These are phyloP conservation scores for Phylloporus sp. DNA, from an alignment of 768 basidiomycete species.

Conservation along the genomic window DNA sequence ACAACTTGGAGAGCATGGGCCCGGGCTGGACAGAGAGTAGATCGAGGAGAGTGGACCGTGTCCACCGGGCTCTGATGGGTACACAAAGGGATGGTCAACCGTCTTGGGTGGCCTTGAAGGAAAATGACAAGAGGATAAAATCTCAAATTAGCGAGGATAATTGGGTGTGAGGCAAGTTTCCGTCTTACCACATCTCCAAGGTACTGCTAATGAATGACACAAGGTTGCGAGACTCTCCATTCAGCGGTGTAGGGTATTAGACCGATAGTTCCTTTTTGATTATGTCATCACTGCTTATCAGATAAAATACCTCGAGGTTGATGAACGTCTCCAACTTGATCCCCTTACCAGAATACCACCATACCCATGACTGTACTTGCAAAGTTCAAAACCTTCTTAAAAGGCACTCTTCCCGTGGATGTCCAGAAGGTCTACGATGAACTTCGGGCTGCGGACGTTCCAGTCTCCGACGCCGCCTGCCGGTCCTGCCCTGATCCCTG, in stretches of 20 bases:
- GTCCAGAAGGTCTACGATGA: conserved; percentile 42
- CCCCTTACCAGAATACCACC: neutral
- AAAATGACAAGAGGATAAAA: conserved; percentile 22
- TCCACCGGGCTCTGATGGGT: conserved; percentile 27
- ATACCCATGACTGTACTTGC: conserved; percentile 22
- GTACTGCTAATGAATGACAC: neutral
- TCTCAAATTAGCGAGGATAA: conserved; percentile 16
- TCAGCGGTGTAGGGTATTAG: neutral
- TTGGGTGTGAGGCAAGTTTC: conserved; percentile 7
- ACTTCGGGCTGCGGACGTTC: conserved; percentile 57
- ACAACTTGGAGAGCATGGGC: conserved; percentile 24
- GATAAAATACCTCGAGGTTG: neutral
- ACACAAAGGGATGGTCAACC: conserved; percentile 28
- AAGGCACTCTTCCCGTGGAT: conserved; percentile 23
- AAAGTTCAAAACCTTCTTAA: conserved; percentile 23
- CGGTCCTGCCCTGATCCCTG: conserved; percentile 74
- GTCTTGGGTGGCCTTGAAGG: conserved; percentile 31
- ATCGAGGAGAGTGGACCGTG: conserved; percentile 23
- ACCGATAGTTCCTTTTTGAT: neutral
- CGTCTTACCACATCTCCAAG: neutral
- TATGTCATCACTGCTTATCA: conserved; percentile 3
- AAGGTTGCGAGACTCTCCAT: neutral
- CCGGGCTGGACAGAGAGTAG: conserved; percentile 30
- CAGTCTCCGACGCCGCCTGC: conserved; percentile 66
- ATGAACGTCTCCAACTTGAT: neutral